Evolutionary conservation across 192 early-diverging fungal genomes (phyloP), one percentile per base, ranked within the genome.

Genomic region (Oehlia diaphana): DNA sequence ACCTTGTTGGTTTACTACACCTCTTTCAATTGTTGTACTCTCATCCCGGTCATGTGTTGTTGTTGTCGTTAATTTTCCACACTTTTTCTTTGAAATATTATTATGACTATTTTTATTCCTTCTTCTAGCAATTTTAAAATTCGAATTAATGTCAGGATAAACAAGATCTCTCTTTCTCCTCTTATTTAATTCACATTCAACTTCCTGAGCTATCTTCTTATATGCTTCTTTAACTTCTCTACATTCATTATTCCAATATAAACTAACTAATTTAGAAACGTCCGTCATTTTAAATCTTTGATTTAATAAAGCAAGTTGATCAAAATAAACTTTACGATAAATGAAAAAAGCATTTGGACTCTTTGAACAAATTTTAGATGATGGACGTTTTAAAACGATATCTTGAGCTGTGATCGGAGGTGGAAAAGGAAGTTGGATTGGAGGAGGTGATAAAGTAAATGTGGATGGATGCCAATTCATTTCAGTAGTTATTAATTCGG

Each of bases 251-350:
- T 42, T 70, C 68, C 68, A 70, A 70, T 19, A 70, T n/a, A 44
- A 39, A n/a, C 68, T 42, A 70, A 70, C 68, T 47, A 70, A 37
- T 21, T 70, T 70, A 10, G 68, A 70, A 42, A 70, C 68, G 3
- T 70, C 68, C 2, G 68, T 70, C 68, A 70, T 70, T 39, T 70
- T 70, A n/a, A 44, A n/a, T 9, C 39, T 42, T n/a, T 70, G 68
- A 70, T 70, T 58, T 21, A 39, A 39, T 1, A 2, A 13, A 42
- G 68, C 19, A 23, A 70, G 68, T 42, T 70, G 68, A 42, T 70
- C 68, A 19, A 70, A n/a, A 70, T 44, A 70, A 7, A 31, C 68
- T 70, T 70, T 70, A 42, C 68, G 39, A 70, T 70, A 70, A 42
- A 70, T 70, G 16, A 70, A 70, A n/a, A 70, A 70, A 9, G 68